Conservation (phyloP, 75 land plant species). For the Sequoiadendron giganteum region DNA sequence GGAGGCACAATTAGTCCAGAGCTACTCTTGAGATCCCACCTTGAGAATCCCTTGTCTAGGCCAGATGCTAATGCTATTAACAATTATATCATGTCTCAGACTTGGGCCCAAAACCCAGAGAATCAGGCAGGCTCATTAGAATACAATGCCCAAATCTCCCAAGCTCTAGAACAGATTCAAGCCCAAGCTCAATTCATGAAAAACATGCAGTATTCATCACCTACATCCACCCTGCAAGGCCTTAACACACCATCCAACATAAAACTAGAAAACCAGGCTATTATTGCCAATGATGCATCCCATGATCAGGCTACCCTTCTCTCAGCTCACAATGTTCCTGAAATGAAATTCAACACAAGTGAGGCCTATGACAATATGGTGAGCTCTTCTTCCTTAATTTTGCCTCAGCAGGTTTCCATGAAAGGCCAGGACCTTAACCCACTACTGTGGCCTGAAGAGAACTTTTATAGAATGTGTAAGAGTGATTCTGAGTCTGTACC, state of each 20-base stretch:
- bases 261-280: not conserved
- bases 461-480: not conserved
- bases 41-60: not conserved
- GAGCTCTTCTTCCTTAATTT: not conserved
- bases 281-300: not conserved
- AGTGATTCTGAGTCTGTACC: constrained; percentile 1
- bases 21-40: not conserved
- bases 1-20: not conserved
- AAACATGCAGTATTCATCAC: not conserved
- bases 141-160: not conserved
- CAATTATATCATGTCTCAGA: constrained; percentile 7
- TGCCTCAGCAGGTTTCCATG: not conserved
- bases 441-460: not conserved
- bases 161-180: constrained; percentile 1
- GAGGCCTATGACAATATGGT: not conserved
- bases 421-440: not conserved
- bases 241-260: not conserved
- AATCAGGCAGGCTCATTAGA: not conserved
- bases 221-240: not conserved
- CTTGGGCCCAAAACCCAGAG: not conserved
- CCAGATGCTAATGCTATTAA: not conserved
- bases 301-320: not conserved
- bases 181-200: not conserved
- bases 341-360: not conserved
- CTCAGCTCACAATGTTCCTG: not conserved